Evolutionary conservation across 192 early-diverging fungal genomes (phyloP).

Genomic region (Coemansia sp.): DNA sequence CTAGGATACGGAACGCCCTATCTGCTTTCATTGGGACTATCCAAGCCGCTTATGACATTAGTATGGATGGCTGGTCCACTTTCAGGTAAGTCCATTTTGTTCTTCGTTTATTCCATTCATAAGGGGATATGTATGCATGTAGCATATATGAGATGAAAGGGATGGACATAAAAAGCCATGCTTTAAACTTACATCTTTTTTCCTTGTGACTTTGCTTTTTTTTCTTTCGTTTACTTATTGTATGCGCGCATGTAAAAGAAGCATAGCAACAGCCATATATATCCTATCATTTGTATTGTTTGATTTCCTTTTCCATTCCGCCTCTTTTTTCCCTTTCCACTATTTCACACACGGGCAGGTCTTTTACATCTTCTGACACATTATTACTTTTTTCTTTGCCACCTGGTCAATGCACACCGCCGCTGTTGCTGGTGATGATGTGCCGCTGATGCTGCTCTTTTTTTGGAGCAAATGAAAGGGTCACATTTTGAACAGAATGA

Average conservation of each 20-base stretch:
- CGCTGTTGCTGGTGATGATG: too few relatives aligned
- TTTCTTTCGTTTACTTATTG: not conserved
- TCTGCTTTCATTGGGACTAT: conserved; percentile 77
- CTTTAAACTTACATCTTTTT: not conserved
- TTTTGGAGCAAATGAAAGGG: too few relatives aligned
- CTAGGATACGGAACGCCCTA: conserved; percentile 79
- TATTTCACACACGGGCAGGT: too few relatives aligned
- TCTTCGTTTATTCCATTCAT: not conserved
- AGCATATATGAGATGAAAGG: too few relatives aligned
- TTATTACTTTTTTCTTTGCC: too few relatives aligned
- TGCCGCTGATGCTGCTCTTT: too few relatives aligned
- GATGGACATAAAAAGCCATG: not conserved
- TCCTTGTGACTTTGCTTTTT: not conserved
- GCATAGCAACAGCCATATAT: not conserved
- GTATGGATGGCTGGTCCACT: conserved; percentile 95
- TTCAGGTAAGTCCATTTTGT: conserved; percentile 56
- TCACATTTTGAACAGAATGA: too few relatives aligned
- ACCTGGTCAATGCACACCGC: too few relatives aligned
- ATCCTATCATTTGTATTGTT: conserved; percentile 4
- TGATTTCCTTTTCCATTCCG: not conserved
- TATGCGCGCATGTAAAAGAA: too few relatives aligned
- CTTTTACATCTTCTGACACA: too few relatives aligned
- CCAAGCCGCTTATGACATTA: conserved; percentile 80
- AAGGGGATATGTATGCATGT: too few relatives aligned
- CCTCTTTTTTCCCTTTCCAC: too few relatives aligned